A percentile compares a stretch with the other conserved stretches of the same genome.
Conservation (phyloP, 495 filamentous ascomycete species). For the Penicillium maclennaniae region DNA sequence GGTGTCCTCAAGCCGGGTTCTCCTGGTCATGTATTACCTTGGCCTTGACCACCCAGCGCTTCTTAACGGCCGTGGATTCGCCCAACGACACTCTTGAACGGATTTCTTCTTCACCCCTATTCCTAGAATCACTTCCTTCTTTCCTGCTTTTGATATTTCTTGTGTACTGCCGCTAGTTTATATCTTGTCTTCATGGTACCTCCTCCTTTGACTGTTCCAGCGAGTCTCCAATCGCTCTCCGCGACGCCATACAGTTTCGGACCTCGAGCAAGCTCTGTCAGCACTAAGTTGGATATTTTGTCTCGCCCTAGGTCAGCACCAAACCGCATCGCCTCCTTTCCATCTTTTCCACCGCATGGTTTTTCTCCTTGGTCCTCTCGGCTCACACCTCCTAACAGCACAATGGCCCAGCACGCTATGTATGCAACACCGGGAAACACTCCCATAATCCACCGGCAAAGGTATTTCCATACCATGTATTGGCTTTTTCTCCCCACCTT, state of each 20-base stretch:
- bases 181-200: constrained; percentile 33
- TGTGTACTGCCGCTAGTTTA: neutral
- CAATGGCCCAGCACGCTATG: constrained; percentile 33
- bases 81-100: constrained; percentile 1
- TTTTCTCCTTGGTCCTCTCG: neutral
- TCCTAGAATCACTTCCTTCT: neutral
- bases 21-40: constrained; percentile 12
- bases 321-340: constrained; percentile 11
- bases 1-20: constrained; percentile 8
- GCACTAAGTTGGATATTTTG: constrained; percentile 35
- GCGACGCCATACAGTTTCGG: constrained; percentile 28
- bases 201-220: constrained; percentile 33
- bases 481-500: constrained; percentile 4
- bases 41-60: constrained; percentile 15
- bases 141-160: neutral
- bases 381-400: constrained; percentile 34
- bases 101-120: neutral
- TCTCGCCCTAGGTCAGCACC: constrained; percentile 44
- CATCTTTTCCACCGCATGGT: neutral
- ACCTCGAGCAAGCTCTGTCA: constrained; percentile 32
- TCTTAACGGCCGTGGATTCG: constrained; percentile 11
- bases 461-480: constrained; percentile 31
- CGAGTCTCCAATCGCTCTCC: constrained; percentile 33
- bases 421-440: constrained; percentile 31
- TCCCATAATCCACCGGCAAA: constrained; percentile 43